Evolutionary conservation across 306 rosid genomes (phyloP).

Genomic region (Dryas drummondii): DNA sequence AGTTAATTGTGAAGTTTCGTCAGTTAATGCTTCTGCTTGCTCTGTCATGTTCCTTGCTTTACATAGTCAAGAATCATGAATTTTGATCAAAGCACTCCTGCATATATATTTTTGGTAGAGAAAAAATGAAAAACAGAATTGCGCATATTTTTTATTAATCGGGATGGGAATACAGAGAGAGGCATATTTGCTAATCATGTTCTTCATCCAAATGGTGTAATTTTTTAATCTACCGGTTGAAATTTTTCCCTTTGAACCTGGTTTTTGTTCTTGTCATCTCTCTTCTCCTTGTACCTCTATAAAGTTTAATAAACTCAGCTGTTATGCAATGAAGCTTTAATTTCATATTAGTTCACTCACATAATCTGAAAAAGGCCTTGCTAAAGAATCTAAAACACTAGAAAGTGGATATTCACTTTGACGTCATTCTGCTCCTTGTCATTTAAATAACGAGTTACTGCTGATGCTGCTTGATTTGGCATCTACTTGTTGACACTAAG

Average conservation of each 20-base stretch:
- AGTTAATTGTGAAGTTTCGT: background rate
- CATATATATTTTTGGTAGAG: background rate
- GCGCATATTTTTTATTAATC: background rate
- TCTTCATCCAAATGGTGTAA: background rate
- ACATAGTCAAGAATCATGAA: background rate
- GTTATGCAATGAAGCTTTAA: background rate
- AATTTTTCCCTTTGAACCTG: background rate
- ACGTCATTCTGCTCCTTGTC: slow-evolving; percentile 1
- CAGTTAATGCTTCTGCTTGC: background rate
- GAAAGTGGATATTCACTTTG: background rate
- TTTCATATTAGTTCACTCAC: background rate
- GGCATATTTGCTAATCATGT: background rate
- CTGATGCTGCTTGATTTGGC: background rate
- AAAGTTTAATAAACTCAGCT: background rate
- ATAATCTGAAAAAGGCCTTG: background rate
- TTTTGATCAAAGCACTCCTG: background rate
- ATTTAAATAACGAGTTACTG: background rate
- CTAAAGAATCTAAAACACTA: background rate
- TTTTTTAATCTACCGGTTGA: background rate
- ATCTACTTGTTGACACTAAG: slow-evolving; percentile 17
- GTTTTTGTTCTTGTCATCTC: background rate
- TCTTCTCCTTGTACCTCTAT: background rate
- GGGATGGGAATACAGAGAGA: background rate
- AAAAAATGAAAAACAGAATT: too few relatives aligned
- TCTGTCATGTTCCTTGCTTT: background rate